phyloP scores from a whole-genome alignment of 176 grass and related monocot genomes.

The Poa annua region DNA sequence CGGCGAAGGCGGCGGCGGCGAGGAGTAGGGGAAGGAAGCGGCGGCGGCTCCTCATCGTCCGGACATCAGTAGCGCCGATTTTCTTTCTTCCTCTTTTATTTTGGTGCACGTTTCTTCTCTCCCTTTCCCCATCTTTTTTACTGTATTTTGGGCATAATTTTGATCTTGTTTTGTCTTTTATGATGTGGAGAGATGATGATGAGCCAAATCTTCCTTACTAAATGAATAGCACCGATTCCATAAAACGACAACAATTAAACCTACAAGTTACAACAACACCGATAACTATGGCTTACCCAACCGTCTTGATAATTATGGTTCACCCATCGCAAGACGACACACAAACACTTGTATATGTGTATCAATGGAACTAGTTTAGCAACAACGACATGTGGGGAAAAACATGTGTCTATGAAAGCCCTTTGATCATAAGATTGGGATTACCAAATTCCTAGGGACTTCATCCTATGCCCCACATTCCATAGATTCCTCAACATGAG shows the following conservation, averaged over 20 bases:
- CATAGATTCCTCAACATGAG: too few species aligned
- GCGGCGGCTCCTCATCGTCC: conserved; percentile 43
- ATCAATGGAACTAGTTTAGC: too few species aligned
- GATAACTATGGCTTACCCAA: neutral
- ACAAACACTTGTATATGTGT: neutral
- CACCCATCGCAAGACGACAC: neutral
- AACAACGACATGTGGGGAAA: too few species aligned
- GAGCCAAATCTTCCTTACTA: neutral
- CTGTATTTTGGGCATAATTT: too few species aligned
- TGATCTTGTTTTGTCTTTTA: neutral
- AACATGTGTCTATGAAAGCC: too few species aligned
- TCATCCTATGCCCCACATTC: too few species aligned
- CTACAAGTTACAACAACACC: neutral
- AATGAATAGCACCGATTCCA: neutral
- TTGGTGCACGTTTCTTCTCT: neutral
- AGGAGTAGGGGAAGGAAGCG: conserved; percentile 16
- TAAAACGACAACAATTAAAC: neutral
- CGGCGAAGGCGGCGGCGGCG: neutral
- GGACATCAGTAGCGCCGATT: conserved; percentile 1
- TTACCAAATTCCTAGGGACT: too few species aligned
- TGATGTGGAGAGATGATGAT: neutral
- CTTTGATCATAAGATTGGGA: too few species aligned
- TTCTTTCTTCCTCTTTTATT: neutral
- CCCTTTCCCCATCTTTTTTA: neutral
- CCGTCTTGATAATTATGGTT: neutral